Evolutionary conservation across 371 early-diverging fungal genomes (phyloP).

Genomic region (Mortierella sp.): DNA sequence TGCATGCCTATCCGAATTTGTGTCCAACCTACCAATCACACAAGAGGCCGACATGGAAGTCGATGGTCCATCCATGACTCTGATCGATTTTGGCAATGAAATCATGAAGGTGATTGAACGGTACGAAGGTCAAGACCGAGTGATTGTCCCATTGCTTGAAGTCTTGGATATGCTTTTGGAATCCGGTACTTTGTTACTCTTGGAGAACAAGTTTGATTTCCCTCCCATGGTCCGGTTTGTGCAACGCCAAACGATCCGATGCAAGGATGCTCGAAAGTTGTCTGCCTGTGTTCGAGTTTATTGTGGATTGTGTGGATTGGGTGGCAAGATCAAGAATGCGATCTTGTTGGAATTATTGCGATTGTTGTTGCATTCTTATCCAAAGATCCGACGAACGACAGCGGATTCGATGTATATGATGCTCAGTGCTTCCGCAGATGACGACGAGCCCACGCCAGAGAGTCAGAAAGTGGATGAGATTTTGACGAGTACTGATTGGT

Average conservation of each 20-base stretch:
- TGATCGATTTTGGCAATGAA: constrained; percentile 50
- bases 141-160: constrained; percentile 74
- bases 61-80: constrained; percentile 29
- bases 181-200: constrained; percentile 57
- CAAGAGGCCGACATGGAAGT: constrained; percentile 11
- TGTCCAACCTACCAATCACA: constrained; percentile 57
- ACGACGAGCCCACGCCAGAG: constrained; percentile 38
- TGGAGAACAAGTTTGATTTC: constrained; percentile 54
- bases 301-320: constrained; percentile 42
- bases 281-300: constrained; percentile 30
- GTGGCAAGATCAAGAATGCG: constrained; percentile 45
- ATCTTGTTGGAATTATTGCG: constrained; percentile 39
- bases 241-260: constrained; percentile 38
- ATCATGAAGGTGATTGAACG: constrained; percentile 57
- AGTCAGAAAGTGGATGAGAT: constrained; percentile 38
- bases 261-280: constrained; percentile 44
- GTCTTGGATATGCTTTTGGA: constrained; percentile 74
- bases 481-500: constrained; percentile 41
- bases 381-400: constrained; percentile 44
- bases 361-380: constrained; percentile 48
- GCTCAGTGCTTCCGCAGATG: constrained; percentile 23
- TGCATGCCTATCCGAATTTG: constrained; percentile 68
- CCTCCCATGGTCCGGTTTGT: constrained; percentile 49
- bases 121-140: constrained; percentile 69
- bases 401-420: constrained; percentile 54